A percentile compares a stretch with the other conserved stretches of the same genome.
phyloP scores from a whole-genome alignment of 768 basidiomycete species.

The Coprinellus micaceus region DNA sequence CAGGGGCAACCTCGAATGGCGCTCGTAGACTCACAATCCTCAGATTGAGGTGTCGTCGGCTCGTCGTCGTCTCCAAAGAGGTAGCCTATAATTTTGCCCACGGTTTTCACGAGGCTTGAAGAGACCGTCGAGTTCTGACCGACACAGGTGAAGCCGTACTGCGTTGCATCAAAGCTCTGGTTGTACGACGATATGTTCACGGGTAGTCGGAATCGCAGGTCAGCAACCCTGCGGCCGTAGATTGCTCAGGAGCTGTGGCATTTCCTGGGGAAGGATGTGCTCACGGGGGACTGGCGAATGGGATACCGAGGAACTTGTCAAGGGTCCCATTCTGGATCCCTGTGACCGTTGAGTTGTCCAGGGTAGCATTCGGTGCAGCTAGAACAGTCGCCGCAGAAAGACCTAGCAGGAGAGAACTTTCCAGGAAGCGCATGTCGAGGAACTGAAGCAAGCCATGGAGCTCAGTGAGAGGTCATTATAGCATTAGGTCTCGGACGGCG shows the following conservation, averaged over 20 bases:
- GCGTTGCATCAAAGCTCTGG: constrained; percentile 10
- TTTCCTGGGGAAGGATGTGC: background rate
- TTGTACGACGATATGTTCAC: constrained; percentile 10
- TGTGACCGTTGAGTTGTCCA: background rate
- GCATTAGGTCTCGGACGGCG: too few relatives aligned
- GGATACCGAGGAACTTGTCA: constrained; percentile 15
- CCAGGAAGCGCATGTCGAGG: background rate
- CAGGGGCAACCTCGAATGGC: background rate
- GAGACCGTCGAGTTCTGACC: constrained; percentile 11
- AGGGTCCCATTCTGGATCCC: background rate
- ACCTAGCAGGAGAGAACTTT: background rate
- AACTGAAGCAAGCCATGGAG: background rate
- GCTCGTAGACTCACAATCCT: constrained; percentile 20
- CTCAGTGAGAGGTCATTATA: too few relatives aligned
- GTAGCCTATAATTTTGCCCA: background rate
- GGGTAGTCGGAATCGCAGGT: constrained; percentile 13
- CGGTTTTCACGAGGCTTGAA: background rate
- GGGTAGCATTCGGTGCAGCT: background rate
- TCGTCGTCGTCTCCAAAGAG: constrained; percentile 7
- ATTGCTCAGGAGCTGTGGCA: background rate
- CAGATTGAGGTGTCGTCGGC: constrained; percentile 15
- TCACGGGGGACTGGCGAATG: constrained; percentile 14
- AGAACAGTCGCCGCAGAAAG: background rate
- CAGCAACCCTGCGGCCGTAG: constrained; percentile 2
- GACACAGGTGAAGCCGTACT: constrained; percentile 11